Evolutionary conservation across 2,329 filamentous ascomycete genomes (phyloP), one percentile per base, ranked within the genome.

Genomic region (Colletotrichum euphorbiae): DNA sequence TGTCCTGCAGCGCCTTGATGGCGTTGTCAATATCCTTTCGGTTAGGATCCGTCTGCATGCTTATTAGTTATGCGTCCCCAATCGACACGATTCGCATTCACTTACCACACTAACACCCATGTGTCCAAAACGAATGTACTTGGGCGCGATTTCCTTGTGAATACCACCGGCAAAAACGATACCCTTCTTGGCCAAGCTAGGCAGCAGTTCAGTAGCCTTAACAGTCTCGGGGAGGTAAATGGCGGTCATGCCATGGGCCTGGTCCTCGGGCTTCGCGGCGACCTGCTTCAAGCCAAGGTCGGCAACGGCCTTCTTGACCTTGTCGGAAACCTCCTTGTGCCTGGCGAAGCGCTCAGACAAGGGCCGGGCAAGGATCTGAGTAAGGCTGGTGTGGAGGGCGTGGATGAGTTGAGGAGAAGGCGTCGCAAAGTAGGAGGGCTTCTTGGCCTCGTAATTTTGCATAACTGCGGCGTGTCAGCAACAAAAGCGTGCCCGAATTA

Each of bases 381-480:
- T 91, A 31, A 99, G 86, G 2, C 94, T 88, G 8, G 94, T 97
- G 85, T 99, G 91, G 40, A 99, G 88, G 54, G 96, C 96, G 80
- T 92, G 95, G 73, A 99, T 86, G 57, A 99, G 89, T 81, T 99
- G 96, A 13, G 96, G 96, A 4, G 94, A 94, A 1, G 96, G 96
- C 1, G 96, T 99, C 42, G 96, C 96, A 77, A 99, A 99, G 85
- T 99, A 99, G 2, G 94, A 97, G 42, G 96, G 89, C 84, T 98
- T 99, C 85, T 94, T 93, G 71, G 93, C 93, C 83, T 99, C 96
- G 81, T 99, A 99, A 83, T 98, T 98, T 83, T 96, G 90, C 95
- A 99, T 98, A 80, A 99, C 91, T 93, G 28, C 24, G 8, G 5
- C 13, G 7, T 21, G 65, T 72, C 31, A 72, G 67, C 21, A 48